Evolutionary conservation across 2,329 filamentous ascomycete genomes (phyloP), one percentile per base, ranked within the genome.

Genomic region (Beauveria sp.): DNA sequence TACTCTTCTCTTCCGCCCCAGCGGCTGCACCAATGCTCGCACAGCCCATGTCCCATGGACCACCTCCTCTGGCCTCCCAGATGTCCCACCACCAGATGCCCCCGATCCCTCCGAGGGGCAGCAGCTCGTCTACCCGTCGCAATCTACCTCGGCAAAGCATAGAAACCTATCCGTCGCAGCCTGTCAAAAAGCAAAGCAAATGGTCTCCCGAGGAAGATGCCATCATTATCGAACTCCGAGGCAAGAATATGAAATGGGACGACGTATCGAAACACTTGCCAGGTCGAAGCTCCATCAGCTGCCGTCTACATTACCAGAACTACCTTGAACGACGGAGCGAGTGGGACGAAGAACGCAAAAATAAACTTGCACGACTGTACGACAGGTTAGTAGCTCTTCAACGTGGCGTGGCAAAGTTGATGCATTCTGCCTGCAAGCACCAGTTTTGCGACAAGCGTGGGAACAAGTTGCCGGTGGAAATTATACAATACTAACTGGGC

Each of bases 341-440:
- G 72, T 97, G 93, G 92, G 92, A 97, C 70, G 94, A 97, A 70
- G 93, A 97, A 74, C 89, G 91, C 72, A 97, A 97, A 78, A 96
- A 97, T 76, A 97, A 96, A 77, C 86, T 97, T 55, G 93, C 93
- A 43, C 84, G 92, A 69, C 82, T 97, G 48, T 97, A 97, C 73
- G 92, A 97, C 77, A 90, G 94, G 93, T 97, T 83, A 68, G 83
- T 76, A 61, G 46, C 59, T 59, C 56, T 56, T 52, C 40, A 18
- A 41, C 8, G 34, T 14, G 5, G 12, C 5, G 5, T 53, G 12
- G 5, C 24, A 44, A 28, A 10, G 7, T n/a, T 10, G 24, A 9
- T 28, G 30, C 46, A 30, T 28, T n/a, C 14, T 54, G 48, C 67
- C 71, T 62, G 71, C 64, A 61, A 40, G 18, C 12, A 9, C n/a